Evolutionary conservation across 2,329 filamentous ascomycete genomes (phyloP).

Genomic region (Eutypella sp.): DNA sequence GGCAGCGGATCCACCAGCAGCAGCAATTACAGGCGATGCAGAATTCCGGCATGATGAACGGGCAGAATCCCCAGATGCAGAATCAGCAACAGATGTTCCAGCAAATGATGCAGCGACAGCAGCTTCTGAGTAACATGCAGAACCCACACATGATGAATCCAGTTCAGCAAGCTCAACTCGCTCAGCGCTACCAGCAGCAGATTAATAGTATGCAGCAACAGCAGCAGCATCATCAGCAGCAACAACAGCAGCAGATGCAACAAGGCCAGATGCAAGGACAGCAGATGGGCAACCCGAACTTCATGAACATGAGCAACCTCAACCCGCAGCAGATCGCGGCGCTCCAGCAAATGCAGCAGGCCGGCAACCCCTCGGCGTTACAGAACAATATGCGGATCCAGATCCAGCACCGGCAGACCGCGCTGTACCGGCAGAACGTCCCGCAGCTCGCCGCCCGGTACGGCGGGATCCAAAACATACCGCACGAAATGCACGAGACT

Average conservation of each 20-base stretch:
- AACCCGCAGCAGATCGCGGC: constrained; percentile 26
- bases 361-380: constrained; percentile 15
- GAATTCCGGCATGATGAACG: constrained; percentile 24
- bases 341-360: constrained; percentile 25
- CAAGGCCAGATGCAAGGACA: constrained; percentile 31
- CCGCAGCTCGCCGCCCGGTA: constrained; percentile 29
- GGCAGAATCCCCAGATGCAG: constrained; percentile 31
- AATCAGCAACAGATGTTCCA: constrained; percentile 40
- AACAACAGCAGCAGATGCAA: constrained; percentile 35
- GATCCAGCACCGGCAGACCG: constrained; percentile 18
- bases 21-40: constrained; percentile 26
- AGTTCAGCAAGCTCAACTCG: constrained; percentile 35
- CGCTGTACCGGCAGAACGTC: constrained; percentile 37
- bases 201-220: constrained; percentile 27
- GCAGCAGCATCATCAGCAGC: constrained; percentile 26
- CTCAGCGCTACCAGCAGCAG: constrained; percentile 28
- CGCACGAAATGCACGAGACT: constrained; percentile 38
- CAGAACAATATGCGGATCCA: constrained; percentile 26
- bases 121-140: constrained; percentile 35
- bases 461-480: constrained; percentile 40
- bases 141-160: constrained; percentile 32
- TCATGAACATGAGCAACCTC: constrained; percentile 35
- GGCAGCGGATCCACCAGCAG: constrained; percentile 23
- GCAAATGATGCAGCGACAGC: constrained; percentile 36
- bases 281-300: constrained; percentile 37